Conservation (phyloP, 306 rosid genomes). For the Quercus alba region DNA sequence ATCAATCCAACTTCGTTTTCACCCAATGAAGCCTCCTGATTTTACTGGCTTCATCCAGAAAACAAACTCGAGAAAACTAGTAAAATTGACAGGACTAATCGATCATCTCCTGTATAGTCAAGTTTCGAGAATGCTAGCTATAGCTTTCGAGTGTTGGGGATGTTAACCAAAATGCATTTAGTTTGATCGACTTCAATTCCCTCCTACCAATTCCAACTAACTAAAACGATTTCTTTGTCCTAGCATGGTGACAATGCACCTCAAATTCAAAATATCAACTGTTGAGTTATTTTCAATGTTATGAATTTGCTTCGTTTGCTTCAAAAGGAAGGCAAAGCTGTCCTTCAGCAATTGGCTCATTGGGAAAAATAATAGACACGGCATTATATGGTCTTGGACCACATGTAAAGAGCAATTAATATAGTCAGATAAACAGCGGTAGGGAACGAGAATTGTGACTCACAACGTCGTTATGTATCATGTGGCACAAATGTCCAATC, state of each 20-base stretch:
- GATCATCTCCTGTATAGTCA: slow-evolving; percentile 10
- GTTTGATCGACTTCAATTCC: slow-evolving; percentile 15
- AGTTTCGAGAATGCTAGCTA: slow-evolving; percentile 9
- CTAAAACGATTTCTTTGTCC: slow-evolving; percentile 31
- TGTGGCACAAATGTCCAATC: no score
- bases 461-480: no score
- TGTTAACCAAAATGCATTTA: slow-evolving; percentile 31
- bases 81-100: background rate
- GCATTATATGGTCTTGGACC: slow-evolving; percentile 21
- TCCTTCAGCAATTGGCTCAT: slow-evolving; percentile 20
- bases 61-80: slow-evolving; percentile 5
- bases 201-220: slow-evolving; percentile 15
- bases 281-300: slow-evolving; percentile 47
- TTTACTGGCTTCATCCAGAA: background rate
- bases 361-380: slow-evolving; percentile 22
- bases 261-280: slow-evolving; percentile 43
- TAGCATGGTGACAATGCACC: slow-evolving; percentile 21
- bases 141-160: slow-evolving; percentile 33
- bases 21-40: no score
- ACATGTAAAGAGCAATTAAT: background rate
- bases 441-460: no score
- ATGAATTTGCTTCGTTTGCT: slow-evolving; percentile 27
- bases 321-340: slow-evolving; percentile 39
- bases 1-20: no score
- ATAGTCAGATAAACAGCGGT: background rate